These are phyloP conservation scores for Pythium brachiatum DNA, from an alignment of 352 stramenopile species.

Conservation along the genomic window DNA sequence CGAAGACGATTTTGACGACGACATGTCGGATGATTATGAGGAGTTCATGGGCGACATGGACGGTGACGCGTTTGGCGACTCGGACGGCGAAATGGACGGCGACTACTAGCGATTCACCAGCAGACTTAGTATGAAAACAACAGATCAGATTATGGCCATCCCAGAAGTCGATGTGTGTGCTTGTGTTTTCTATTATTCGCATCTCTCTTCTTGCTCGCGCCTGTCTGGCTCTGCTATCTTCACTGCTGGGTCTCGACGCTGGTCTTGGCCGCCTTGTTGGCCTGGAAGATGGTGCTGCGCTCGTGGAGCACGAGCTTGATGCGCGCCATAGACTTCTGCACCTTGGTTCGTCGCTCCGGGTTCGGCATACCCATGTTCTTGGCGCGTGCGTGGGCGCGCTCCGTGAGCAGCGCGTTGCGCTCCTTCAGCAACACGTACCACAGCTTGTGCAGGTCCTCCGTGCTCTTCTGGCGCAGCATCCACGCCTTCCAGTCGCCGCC, in stretches of 20 bases:
- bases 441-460: conserved; percentile 98
- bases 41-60: not conserved
- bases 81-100: not conserved
- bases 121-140: too few species aligned
- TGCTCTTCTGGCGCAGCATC: conserved; percentile 97
- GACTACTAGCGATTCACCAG: not conserved
- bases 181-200: too few species aligned
- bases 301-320: conserved; percentile 88
- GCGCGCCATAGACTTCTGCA: conserved; percentile 84
- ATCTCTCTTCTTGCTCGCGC: too few species aligned
- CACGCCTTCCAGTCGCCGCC: conserved; percentile 94
- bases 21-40: not conserved
- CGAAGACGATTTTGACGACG: not conserved
- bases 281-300: conserved; percentile 72
- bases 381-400: conserved; percentile 78
- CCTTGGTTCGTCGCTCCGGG: conserved; percentile 70
- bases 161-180: too few species aligned
- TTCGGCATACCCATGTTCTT: conserved; percentile 81
- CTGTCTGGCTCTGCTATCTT: too few species aligned
- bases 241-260: conserved; percentile 15
- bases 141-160: too few species aligned
- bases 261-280: conserved; percentile 57
- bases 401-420: conserved; percentile 96
- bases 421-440: conserved; percentile 98
- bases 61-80: not conserved